A percentile compares a stretch with the other conserved stretches of the same genome.
These are phyloP conservation scores for Oryza coarctata DNA, from an alignment of 176 grass and related monocot genomes.

Conservation along the genomic window DNA sequence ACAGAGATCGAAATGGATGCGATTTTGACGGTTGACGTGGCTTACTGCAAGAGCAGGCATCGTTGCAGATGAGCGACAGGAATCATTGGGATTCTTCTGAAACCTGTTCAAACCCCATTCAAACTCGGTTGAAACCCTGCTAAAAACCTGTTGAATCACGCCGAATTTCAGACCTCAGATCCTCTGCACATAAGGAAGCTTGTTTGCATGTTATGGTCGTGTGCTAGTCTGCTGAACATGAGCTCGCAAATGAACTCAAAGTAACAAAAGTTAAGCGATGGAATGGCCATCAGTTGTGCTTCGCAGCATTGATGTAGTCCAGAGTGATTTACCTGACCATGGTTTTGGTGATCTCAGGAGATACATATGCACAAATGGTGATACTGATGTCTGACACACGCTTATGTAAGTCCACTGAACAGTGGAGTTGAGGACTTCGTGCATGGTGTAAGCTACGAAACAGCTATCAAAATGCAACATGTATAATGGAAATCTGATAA, in stretches of 20 bases:
- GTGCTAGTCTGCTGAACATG: neutral
- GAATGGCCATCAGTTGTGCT: no score
- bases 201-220: neutral
- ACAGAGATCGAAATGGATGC: no score
- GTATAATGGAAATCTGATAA: neutral
- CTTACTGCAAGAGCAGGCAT: no score
- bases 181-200: no score
- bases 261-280: neutral
- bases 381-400: neutral
- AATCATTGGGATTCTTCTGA: no score
- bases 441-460: neutral
- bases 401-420: neutral
- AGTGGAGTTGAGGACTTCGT: neutral
- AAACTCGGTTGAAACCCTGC: no score
- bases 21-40: no score
- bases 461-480: neutral
- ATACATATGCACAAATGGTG: neutral
- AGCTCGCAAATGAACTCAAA: neutral
- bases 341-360: constrained; percentile 41
- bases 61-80: no score
- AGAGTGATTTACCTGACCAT: constrained; percentile 13
- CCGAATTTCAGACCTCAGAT: no score
- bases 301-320: neutral
- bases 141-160: no score
- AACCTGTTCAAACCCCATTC: no score